Evolutionary conservation across 495 filamentous ascomycete genomes (phyloP), one percentile per base, ranked within the genome.

Genomic region (Aspergillus homomorphus): DNA sequence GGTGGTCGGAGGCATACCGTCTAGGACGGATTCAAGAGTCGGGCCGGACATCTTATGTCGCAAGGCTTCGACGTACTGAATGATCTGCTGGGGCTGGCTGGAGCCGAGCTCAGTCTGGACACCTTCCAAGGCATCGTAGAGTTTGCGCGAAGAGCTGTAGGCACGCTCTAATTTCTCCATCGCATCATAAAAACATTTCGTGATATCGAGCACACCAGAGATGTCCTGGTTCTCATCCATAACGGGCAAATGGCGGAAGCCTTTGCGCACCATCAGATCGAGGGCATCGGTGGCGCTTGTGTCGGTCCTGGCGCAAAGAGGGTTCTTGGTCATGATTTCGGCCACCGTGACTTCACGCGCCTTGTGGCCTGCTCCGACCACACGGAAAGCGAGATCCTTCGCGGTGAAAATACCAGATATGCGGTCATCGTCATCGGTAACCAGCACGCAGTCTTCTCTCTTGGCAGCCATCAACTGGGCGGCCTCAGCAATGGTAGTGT

Each of bases 181-280:
- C 44, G 94, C 94, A 77, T 98, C 94, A 72, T 98, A 98, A 76
- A 98, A 98, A 77, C 94, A 98, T 75, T 98, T 98, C 24, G 94
- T 98, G 67, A 98, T 98, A 79, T 98, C 94, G 46, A 98, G 81
- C 60, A 98, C 92, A 76, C 94, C 94, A 18, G 93, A 96, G 57
- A 98, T 98, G 69, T 98, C 92, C 70, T 98, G 93, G 74, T 98
- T 96, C 80, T 98, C 94, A 72, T 98, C 94, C 94, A 98, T 98
- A 45, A 98, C 94, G 2, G 94, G 94, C 60, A 98, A 73, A 83
- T 98, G 94, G 65, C 94, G 84, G 79, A 98, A 98, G 15, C 94
- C 94, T 74, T 98, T 98, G 56, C 92, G 81, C 50, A 98, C 94
- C 94, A 98, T 98, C 51, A 98, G 80, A 69, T 98, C 92, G 58